These are phyloP conservation scores for Ilyonectria destructans DNA, from an alignment of 2,329 filamentous ascomycete genomes.

Conservation along the genomic window DNA sequence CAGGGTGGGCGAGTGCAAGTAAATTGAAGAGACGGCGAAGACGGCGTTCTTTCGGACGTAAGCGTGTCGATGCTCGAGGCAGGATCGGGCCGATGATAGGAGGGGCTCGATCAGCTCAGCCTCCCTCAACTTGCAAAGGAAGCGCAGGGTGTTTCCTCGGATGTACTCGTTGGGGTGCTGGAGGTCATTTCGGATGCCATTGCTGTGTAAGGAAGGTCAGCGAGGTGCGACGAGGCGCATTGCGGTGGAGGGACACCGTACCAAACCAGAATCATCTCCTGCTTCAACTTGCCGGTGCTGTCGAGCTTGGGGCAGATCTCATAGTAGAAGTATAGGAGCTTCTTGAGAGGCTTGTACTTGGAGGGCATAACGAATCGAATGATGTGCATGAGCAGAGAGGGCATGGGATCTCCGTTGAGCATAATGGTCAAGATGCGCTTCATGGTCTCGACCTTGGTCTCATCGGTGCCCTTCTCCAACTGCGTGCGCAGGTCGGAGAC, in stretches of 20 bases:
- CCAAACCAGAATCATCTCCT: conserved; percentile 99
- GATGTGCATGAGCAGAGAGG: conserved; percentile 97
- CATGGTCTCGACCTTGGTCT: conserved; percentile 95
- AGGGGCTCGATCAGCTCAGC: conserved; percentile 96
- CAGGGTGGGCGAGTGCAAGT: conserved; percentile 88
- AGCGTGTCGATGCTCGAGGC: conserved; percentile 95
- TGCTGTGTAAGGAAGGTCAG: conserved; percentile 70
- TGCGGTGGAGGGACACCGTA: conserved; percentile 57
- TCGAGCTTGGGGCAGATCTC: conserved; percentile 99
- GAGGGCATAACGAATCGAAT: conserved; percentile 99
- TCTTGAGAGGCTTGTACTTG: conserved; percentile 96
- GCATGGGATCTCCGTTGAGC: conserved; percentile 98
- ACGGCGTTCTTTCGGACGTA: conserved; percentile 99
- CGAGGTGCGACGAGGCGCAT: conserved; percentile 11
- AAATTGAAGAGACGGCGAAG: conserved; percentile 94
- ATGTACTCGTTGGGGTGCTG: conserved; percentile 99
- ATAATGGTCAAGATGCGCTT: conserved; percentile 96
- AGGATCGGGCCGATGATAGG: conserved; percentile 91
- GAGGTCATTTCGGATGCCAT: conserved; percentile 97
- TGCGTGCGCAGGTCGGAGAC: conserved; percentile 93
- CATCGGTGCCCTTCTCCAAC: conserved; percentile 94
- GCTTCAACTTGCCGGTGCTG: conserved; percentile 92
- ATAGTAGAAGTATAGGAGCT: conserved; percentile 99
- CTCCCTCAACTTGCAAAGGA: conserved; percentile 96
- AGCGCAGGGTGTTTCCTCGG: conserved; percentile 96